Percentiles rank a stretch among this genome's conserved stretches.
phyloP scores from a whole-genome alignment of 345 rosid genomes.

The Aethionema arabicum region DNA sequence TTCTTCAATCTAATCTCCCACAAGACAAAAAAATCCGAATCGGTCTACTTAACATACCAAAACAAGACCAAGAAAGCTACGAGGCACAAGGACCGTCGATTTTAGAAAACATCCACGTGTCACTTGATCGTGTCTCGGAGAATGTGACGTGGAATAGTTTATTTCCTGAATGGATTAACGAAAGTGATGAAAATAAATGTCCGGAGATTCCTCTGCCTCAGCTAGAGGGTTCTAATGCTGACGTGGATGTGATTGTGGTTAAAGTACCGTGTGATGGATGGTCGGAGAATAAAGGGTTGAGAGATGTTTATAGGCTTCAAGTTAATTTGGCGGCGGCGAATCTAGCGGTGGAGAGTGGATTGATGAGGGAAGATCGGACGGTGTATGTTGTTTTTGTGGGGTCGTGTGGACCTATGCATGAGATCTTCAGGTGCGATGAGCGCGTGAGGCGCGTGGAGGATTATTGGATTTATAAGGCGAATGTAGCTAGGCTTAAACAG shows the following conservation, averaged over 20 bases:
- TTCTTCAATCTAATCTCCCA: slow-evolving; percentile 34
- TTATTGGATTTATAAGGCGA: slow-evolving; percentile 72
- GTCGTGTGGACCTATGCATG: slow-evolving; percentile 77
- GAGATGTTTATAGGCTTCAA: slow-evolving; percentile 74
- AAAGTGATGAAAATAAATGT: slow-evolving; percentile 41
- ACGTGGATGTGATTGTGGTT: slow-evolving; percentile 66
- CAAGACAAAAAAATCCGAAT: slow-evolving; percentile 40
- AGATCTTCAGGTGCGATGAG: slow-evolving; percentile 75
- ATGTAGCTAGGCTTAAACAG: slow-evolving; percentile 51
- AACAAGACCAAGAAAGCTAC: slow-evolving; percentile 10
- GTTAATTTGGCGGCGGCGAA: slow-evolving; percentile 77
- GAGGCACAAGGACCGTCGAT: slow-evolving; percentile 28
- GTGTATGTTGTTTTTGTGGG: slow-evolving; percentile 61
- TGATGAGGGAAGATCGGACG: slow-evolving; percentile 29
- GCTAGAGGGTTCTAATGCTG: slow-evolving; percentile 38
- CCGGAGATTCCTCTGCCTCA: slow-evolving; percentile 74
- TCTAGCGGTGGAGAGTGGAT: slow-evolving; percentile 54
- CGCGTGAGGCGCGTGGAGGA: slow-evolving; percentile 50
- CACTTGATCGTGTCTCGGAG: slow-evolving; percentile 39
- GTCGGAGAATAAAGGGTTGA: slow-evolving; percentile 41
- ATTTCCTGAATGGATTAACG: slow-evolving; percentile 78
- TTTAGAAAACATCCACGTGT: slow-evolving; percentile 35
- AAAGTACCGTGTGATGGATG: slow-evolving; percentile 55
- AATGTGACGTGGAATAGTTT: slow-evolving; percentile 54
- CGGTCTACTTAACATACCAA: slow-evolving; percentile 55